These are phyloP conservation scores for Acanthamoeba healyi DNA, from an alignment of 208 protist species.

Conservation along the genomic window DNA sequence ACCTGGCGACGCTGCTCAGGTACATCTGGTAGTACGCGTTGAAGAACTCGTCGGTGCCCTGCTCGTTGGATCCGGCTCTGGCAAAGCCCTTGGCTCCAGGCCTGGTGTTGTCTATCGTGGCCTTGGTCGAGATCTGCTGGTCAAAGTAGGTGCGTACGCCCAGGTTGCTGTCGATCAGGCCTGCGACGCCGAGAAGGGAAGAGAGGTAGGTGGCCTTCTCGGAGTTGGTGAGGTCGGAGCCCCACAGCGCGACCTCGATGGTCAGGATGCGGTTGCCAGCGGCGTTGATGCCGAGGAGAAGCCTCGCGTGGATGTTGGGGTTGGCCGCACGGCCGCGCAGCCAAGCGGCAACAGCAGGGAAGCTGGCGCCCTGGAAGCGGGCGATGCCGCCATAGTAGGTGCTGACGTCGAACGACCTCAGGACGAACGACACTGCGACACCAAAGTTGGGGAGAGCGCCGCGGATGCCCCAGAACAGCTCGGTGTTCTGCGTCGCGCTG, in stretches of 20 bases:
- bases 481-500: neutral
- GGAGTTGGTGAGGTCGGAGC: neutral
- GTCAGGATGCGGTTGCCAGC: conserved; percentile 3
- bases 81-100: neutral
- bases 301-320: neutral
- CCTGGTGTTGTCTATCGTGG: neutral
- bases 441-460: conserved; percentile 76
- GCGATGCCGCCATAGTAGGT: conserved; percentile 13
- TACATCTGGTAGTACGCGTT: neutral
- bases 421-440: conserved; percentile 48
- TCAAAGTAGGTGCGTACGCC: neutral
- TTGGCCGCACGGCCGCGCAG: neutral
- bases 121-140: neutral
- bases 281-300: neutral
- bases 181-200: neutral
- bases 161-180: neutral
- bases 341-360: neutral
- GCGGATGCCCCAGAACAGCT: conserved; percentile 75
- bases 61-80: neutral
- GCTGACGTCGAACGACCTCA: neutral
- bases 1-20: neutral
- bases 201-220: neutral
- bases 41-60: conserved; percentile 15
- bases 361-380: neutral
- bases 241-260: neutral